phyloP scores from a whole-genome alignment of 1,284 basidiomycete genomes.

The Mycosarcoma maydis region DNA sequence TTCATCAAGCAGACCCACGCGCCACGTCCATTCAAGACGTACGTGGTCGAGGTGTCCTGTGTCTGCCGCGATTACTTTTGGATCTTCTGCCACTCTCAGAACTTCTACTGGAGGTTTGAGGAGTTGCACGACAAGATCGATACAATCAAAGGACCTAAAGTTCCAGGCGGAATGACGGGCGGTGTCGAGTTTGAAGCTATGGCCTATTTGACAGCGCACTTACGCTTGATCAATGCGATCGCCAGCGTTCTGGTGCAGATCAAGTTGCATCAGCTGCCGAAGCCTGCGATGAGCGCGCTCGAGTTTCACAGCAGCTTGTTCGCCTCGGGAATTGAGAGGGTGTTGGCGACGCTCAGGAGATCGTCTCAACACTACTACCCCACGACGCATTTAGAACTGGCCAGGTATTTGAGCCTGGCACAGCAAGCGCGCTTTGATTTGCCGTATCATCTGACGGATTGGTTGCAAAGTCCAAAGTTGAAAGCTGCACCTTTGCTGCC shows the following conservation, averaged over 20 bases:
- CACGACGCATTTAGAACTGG: constrained; percentile 59
- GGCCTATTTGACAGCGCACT: constrained; percentile 75
- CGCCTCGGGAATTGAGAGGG: constrained; percentile 45
- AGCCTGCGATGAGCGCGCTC: constrained; percentile 27
- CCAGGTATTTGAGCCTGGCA: constrained; percentile 39
- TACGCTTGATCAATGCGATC: constrained; percentile 52
- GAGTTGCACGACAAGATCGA: constrained; percentile 77
- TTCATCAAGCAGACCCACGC: constrained; percentile 87
- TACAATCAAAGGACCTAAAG: constrained; percentile 86
- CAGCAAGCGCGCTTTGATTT: constrained; percentile 10
- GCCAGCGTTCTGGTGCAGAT: constrained; percentile 19
- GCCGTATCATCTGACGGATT: constrained; percentile 40
- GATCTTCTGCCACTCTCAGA: constrained; percentile 94
- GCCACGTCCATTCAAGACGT: constrained; percentile 87
- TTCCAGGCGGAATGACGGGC: constrained; percentile 96
- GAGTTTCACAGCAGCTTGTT: constrained; percentile 53
- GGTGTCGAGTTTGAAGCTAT: constrained; percentile 98
- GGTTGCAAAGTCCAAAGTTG: constrained; percentile 20
- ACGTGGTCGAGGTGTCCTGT: constrained; percentile 86
- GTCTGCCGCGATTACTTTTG: constrained; percentile 96
- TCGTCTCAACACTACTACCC: constrained; percentile 58
- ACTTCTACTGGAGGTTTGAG: constrained; percentile 83
- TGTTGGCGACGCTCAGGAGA: constrained; percentile 45
- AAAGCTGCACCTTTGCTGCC: constrained; percentile 21
- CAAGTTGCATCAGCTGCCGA: constrained; percentile 22